Evolutionary conservation across 1,139 yeast species (phyloP), one percentile per base, ranked within the genome.

Genomic region (Protomyces arabidopsidicola): DNA sequence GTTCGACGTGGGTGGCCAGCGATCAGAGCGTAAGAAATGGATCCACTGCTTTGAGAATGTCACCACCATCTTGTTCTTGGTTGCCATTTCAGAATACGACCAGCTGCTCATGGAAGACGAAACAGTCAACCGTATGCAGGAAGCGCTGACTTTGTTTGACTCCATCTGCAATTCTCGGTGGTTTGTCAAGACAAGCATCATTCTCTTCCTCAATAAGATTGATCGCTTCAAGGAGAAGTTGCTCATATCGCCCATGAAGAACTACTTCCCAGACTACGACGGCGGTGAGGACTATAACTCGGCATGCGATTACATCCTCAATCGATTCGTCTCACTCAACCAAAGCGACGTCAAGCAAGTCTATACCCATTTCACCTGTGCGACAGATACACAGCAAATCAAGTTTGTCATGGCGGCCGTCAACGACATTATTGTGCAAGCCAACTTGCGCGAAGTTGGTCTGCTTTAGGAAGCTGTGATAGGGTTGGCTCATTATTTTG

Each of bases 1-100:
- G 56, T 78, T 90, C 65, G 99, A 93, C 77, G 98, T 97, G 4
- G 99, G 99, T 58, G 99, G 99, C 1, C 98, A 93, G 76, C 79
- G 98, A 65, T 84, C 91, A 51, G 98, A 93, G 75, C 82, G 98
- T 65, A 85, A 86, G 69, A 93, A 93, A 73, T 93, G 98, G 98
- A 88, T 93, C 67, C 97, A 91, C 73, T 89, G 96, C 72, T 93
- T 95, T 75, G 95, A 91, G 71, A 90, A 88, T 68, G 90, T 93
- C 64, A 88, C 96, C 0, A 90, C 96, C 1, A 86, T 95, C 0
- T 75, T 93, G 45, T 93, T 90, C 75, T 97, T 93, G n/a, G 82
- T 88, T 34, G 97, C 98, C 0, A 85, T 90, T 42, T 85, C 90
- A 55, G 98, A 93, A 75, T 93, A 89, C 73, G 98, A 93, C 75